A percentile compares a stretch with the other conserved stretches of the same genome.
Conservation (phyloP, 169 alveolate genomes). For the Cryptosporidium viatorum region DNA sequence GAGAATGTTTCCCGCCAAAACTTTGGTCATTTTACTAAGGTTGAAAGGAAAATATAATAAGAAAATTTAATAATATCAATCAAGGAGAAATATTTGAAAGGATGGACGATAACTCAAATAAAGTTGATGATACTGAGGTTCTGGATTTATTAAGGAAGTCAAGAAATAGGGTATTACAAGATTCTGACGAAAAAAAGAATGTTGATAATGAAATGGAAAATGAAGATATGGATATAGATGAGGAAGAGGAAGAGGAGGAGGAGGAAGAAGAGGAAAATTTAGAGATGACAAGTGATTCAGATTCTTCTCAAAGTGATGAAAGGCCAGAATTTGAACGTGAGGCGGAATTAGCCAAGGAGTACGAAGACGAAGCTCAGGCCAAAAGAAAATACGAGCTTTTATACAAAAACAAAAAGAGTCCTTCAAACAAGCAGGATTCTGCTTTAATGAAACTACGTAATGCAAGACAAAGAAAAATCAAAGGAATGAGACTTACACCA, state of each 20-base stretch:
- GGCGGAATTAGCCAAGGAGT: constrained; percentile 57
- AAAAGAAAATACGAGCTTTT: constrained; percentile 64
- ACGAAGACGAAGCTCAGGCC: constrained; percentile 25
- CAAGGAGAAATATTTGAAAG: background rate
- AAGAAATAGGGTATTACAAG: constrained; percentile 17
- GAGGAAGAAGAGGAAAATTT: constrained; percentile 34
- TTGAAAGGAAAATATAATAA: background rate
- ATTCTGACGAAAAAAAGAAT: background rate
- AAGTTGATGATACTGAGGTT: constrained; percentile 46
- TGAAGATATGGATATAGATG: constrained; percentile 20
- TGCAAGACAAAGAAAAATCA: constrained; percentile 55
- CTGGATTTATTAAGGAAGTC: constrained; percentile 48
- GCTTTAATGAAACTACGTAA: constrained; percentile 54
- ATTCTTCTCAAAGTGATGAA: background rate
- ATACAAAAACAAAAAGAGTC: constrained; percentile 37
- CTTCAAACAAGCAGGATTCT: constrained; percentile 58
- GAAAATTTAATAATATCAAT: background rate
- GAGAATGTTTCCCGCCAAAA: constrained; percentile 58
- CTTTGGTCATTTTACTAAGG: background rate
- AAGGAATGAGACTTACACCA: constrained; percentile 19
- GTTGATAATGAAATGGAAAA: constrained; percentile 4
- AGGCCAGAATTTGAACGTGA: constrained; percentile 70
- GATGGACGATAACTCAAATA: background rate
- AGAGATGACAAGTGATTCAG: constrained; percentile 10
- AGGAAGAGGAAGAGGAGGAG: constrained; percentile 6